Evolutionary conservation across 2,329 filamentous ascomycete species (phyloP).

Genomic region (Ciborinia camelliae): DNA sequence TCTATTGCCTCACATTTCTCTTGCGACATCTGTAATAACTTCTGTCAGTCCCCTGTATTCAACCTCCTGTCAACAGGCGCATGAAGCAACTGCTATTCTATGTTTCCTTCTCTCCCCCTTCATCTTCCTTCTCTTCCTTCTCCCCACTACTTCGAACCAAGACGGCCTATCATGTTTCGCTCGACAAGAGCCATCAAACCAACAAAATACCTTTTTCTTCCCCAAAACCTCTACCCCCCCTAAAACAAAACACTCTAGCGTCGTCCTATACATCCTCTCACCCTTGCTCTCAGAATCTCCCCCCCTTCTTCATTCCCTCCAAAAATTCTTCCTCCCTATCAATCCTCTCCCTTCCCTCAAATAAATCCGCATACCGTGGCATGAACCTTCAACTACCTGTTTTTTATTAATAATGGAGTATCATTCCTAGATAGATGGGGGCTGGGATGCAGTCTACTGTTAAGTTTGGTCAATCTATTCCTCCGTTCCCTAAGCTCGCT

Average conservation of each 20-base stretch:
- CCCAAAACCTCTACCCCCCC: too few relatives aligned
- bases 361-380: slow-evolving; percentile 52
- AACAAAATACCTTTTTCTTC: neutral
- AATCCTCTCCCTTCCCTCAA: slow-evolving; percentile 55
- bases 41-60: neutral
- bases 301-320: slow-evolving; percentile 23
- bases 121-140: neutral
- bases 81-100: neutral
- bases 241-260: slow-evolving; percentile 5
- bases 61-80: neutral
- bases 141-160: neutral
- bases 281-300: neutral
- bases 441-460: slow-evolving; percentile 62
- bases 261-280: neutral
- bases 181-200: neutral
- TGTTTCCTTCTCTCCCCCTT: neutral
- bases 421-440: slow-evolving; percentile 57
- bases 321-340: slow-evolving; percentile 52
- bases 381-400: slow-evolving; percentile 45
- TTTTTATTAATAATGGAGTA: slow-evolving; percentile 52
- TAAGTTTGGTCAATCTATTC: slow-evolving; percentile 62
- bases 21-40: neutral
- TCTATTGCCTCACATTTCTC: neutral
- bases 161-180: neutral
- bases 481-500: slow-evolving; percentile 37